Percentiles rank a stretch among this genome's conserved stretches.
phyloP scores from a whole-genome alignment of 768 basidiomycete genomes.

The Termitomyces sp. region DNA sequence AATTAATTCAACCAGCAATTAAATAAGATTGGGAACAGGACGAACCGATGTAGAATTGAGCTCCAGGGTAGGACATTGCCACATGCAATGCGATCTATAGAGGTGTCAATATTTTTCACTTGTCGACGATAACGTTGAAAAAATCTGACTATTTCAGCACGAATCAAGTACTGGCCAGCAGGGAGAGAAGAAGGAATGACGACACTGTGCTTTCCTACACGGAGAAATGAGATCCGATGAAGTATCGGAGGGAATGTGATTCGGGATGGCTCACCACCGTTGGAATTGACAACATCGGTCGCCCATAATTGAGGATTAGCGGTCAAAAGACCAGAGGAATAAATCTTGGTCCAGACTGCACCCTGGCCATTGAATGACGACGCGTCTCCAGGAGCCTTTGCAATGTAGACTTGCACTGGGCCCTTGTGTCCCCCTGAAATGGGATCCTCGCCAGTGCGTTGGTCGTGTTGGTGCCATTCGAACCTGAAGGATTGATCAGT shows the following conservation, averaged over 20 bases:
- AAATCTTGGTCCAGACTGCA: conserved; percentile 53
- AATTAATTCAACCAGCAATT: neutral
- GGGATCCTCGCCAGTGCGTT: conserved; percentile 50
- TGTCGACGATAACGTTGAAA: neutral
- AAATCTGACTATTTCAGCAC: conserved; percentile 41
- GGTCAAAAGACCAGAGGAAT: conserved; percentile 43
- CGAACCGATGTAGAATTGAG: conserved; percentile 46
- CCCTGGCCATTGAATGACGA: conserved; percentile 46
- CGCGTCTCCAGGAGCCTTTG: conserved; percentile 44
- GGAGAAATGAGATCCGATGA: neutral
- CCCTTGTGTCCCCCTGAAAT: conserved; percentile 52
- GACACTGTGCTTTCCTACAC: conserved; percentile 30
- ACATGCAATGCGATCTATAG: conserved; percentile 34
- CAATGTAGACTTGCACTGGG: conserved; percentile 47
- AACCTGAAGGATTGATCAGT: conserved; percentile 26
- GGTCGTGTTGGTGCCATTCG: conserved; percentile 55
- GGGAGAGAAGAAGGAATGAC: conserved; percentile 44
- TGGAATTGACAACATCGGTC: conserved; percentile 47
- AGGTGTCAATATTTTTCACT: neutral
- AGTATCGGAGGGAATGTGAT: neutral
- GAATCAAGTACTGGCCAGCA: conserved; percentile 48
- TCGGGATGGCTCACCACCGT: conserved; percentile 26
- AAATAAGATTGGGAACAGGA: neutral
- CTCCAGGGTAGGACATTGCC: conserved; percentile 43
- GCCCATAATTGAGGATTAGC: conserved; percentile 38